phyloP scores from a whole-genome alignment of 2,329 filamentous ascomycete species.

The Domatiomyces globalis region DNA sequence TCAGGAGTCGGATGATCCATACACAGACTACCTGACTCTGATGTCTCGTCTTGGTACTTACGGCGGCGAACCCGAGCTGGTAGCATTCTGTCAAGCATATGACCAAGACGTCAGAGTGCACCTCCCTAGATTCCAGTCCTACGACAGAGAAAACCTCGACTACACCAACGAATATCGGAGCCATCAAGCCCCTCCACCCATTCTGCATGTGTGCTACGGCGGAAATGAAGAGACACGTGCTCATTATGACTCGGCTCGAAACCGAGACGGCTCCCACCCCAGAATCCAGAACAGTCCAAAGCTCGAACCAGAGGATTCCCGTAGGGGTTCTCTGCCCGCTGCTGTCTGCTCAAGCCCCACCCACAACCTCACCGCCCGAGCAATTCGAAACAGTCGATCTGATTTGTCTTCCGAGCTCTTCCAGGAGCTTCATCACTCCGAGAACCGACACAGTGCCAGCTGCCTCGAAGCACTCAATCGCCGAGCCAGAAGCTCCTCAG shows the following conservation, averaged over 20 bases:
- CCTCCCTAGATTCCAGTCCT: conserved; percentile 15
- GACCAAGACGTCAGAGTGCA: conserved; percentile 41
- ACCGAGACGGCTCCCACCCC: conserved; percentile 14
- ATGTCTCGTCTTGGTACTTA: conserved; percentile 49
- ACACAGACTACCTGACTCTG: conserved; percentile 42
- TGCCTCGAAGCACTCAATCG: conserved; percentile 12
- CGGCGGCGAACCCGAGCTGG: conserved; percentile 54
- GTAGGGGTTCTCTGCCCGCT: not conserved
- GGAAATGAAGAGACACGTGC: conserved; percentile 18
- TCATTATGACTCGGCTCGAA: conserved; percentile 19
- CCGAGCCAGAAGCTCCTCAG: conserved; percentile 16
- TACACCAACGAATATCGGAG: conserved; percentile 15
- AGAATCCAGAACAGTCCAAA: conserved; percentile 9
- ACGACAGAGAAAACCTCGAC: conserved; percentile 10
- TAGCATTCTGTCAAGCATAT: conserved; percentile 49
- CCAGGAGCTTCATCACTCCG: conserved; percentile 14
- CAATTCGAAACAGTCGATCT: conserved; percentile 12
- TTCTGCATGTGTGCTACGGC: conserved; percentile 18
- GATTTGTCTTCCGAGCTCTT: conserved; percentile 16
- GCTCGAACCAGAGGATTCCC: conserved; percentile 8
- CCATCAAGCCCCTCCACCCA: not conserved
- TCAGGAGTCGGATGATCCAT: conserved; percentile 42
- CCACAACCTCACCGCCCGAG: conserved; percentile 9
- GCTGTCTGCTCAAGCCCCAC: conserved; percentile 4
- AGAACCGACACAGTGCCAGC: conserved; percentile 12